Conservation (phyloP, 2,329 filamentous ascomycete genomes). For the Parascedosporium putredinis region DNA sequence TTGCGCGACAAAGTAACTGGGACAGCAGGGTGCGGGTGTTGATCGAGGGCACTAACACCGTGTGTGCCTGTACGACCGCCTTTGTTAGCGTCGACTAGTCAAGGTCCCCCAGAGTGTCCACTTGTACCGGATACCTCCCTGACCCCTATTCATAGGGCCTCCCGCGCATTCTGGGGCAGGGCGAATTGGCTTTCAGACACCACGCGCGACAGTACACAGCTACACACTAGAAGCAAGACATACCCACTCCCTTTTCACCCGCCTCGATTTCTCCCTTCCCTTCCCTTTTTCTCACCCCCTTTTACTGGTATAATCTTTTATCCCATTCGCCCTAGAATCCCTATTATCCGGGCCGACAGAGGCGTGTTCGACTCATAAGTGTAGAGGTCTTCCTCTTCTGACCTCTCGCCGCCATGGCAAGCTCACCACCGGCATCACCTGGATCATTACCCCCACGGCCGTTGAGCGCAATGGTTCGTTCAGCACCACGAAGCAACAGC, state of each 20-base stretch:
- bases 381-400: constrained; percentile 5
- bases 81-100: background rate
- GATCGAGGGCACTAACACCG: background rate
- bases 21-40: too few relatives aligned
- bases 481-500: constrained; percentile 65
- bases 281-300: background rate
- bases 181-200: constrained; percentile 1
- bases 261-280: background rate
- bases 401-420: constrained; percentile 40
- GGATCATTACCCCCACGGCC: constrained; percentile 53
- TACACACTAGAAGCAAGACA: background rate
- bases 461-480: constrained; percentile 69
- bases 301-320: constrained; percentile 1
- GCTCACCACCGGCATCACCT: constrained; percentile 61
- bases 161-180: constrained; percentile 1
- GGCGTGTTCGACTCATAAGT: background rate
- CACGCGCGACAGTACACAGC: background rate
- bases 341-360: constrained; percentile 5
- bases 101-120: background rate
- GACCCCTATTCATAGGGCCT: background rate
- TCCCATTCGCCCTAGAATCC: constrained; percentile 3
- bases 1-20: too few relatives aligned
- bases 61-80: background rate
- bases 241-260: constrained; percentile 1
- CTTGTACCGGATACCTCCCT: background rate